phyloP scores from a whole-genome alignment of 306 rosid species.

The Malus sieversii region DNA sequence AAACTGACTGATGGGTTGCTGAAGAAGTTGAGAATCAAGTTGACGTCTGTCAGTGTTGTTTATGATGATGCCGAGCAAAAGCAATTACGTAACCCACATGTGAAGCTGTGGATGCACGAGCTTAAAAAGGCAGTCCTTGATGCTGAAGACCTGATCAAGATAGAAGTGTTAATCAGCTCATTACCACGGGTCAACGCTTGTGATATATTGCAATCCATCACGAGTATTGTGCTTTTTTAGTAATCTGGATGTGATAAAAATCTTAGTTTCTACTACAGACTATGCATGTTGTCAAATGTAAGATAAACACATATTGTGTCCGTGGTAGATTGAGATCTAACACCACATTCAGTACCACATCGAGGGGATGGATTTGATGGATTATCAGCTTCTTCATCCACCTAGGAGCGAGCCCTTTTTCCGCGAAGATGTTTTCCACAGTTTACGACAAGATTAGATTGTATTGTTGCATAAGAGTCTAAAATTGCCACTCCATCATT shows the following conservation, averaged over 20 bases:
- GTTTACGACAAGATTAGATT: slow-evolving; percentile 63
- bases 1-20: background rate
- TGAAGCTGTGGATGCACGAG: background rate
- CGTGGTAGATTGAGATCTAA: too few relatives aligned
- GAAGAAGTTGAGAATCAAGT: background rate
- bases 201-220: too few relatives aligned
- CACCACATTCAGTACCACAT: slow-evolving; percentile 51
- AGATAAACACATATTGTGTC: too few relatives aligned
- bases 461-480: too few relatives aligned
- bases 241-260: too few relatives aligned
- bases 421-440: slow-evolving; percentile 33
- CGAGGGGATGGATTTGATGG: slow-evolving; percentile 57
- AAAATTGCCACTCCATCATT: too few relatives aligned
- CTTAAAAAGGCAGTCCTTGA: background rate
- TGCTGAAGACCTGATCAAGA: slow-evolving; percentile 17
- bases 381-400: slow-evolving; percentile 33
- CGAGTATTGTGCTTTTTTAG: too few relatives aligned
- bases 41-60: background rate
- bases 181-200: too few relatives aligned
- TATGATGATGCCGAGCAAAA: slow-evolving; percentile 21
- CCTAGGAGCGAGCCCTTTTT: slow-evolving; percentile 43
- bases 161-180: background rate
- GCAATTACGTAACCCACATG: background rate
- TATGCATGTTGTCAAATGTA: too few relatives aligned
- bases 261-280: too few relatives aligned